Evolutionary conservation across 106 monocot species (phyloP).

Genomic region (Acorus gramineus): DNA sequence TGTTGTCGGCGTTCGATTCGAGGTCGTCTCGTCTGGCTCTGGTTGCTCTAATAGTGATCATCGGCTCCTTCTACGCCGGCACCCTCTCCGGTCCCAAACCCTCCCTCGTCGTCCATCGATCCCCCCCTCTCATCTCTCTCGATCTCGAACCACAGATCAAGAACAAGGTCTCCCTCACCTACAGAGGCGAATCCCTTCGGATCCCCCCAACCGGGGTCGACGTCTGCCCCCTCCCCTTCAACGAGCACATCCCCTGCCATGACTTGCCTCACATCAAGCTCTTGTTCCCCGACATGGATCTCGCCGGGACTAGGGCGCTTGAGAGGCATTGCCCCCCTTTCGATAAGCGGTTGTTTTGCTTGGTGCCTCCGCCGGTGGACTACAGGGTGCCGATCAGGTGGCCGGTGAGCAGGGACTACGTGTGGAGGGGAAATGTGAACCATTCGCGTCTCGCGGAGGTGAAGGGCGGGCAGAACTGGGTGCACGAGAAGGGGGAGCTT

Average conservation of each 20-base stretch:
- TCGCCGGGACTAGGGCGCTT: conserved; percentile 51
- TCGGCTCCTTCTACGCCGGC: conserved; percentile 76
- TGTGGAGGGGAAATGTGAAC: conserved; percentile 96
- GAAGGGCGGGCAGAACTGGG: conserved; percentile 99
- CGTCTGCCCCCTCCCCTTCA: conserved; percentile 69
- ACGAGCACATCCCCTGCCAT: conserved; percentile 93
- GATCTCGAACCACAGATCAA: neutral
- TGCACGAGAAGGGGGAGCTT: conserved; percentile 71
- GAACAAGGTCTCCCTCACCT: conserved; percentile 63
- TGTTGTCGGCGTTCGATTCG: conserved; percentile 38
- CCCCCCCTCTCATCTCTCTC: neutral
- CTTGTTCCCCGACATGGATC: conserved; percentile 33
- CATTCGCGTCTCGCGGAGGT: conserved; percentile 95
- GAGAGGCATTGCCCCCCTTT: conserved; percentile 85
- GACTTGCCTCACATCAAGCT: conserved; percentile 33
- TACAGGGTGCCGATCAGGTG: conserved; percentile 88
- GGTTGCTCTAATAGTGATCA: conserved; percentile 39
- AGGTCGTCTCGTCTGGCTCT: conserved; percentile 31
- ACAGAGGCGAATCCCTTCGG: conserved; percentile 37
- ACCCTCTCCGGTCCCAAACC: conserved; percentile 50
- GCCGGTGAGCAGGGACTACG: conserved; percentile 89
- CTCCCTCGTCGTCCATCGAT: conserved; percentile 4
- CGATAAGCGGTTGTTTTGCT: conserved; percentile 72
- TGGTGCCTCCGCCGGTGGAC: conserved; percentile 82
- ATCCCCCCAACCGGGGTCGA: conserved; percentile 72